A percentile compares a stretch with the other conserved stretches of the same genome.
Evolutionary conservation across 768 basidiomycete species (phyloP).

Genomic region (Hypsizygus marmoreus): DNA sequence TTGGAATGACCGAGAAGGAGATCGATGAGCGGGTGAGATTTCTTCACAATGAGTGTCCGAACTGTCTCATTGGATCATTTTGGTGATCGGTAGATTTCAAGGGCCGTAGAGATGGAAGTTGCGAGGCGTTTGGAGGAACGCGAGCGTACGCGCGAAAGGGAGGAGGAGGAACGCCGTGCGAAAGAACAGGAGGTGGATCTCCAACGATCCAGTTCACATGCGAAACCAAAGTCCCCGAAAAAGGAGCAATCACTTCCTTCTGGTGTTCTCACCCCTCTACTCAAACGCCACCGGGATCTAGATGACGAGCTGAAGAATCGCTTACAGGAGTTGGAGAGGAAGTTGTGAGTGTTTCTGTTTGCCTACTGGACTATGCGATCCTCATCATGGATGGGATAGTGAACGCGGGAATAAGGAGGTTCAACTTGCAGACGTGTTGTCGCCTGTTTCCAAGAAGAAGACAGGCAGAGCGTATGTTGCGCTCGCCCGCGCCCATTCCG

Average conservation of each 20-base stretch:
- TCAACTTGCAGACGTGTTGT: constrained; percentile 62
- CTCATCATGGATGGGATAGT: constrained; percentile 29
- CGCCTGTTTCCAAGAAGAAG: constrained; percentile 78
- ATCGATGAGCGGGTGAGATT: constrained; percentile 70
- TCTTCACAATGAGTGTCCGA: neutral
- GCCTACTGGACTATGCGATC: constrained; percentile 6
- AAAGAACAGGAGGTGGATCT: constrained; percentile 31
- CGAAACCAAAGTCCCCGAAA: constrained; percentile 34
- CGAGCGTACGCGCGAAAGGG: constrained; percentile 39
- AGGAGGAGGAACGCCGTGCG: constrained; percentile 37
- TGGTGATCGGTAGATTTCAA: constrained; percentile 53
- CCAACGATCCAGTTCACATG: constrained; percentile 23
- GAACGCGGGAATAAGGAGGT: constrained; percentile 64
- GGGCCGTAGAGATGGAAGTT: constrained; percentile 74
- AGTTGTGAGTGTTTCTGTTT: constrained; percentile 53
- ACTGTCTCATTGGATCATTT: neutral
- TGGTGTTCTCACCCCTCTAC: constrained; percentile 59
- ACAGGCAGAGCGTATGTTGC: constrained; percentile 84
- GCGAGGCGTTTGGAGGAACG: constrained; percentile 61
- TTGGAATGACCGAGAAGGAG: constrained; percentile 64
- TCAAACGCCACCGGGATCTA: constrained; percentile 66
- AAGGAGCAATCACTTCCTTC: constrained; percentile 43
- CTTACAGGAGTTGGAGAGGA: constrained; percentile 69
- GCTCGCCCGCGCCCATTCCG: constrained; percentile 77
- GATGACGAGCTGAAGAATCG: constrained; percentile 68